Evolutionary conservation across 805 yeast genomes (phyloP), one percentile per base, ranked within the genome.

Genomic region (Suhomyces kilbournensis): DNA sequence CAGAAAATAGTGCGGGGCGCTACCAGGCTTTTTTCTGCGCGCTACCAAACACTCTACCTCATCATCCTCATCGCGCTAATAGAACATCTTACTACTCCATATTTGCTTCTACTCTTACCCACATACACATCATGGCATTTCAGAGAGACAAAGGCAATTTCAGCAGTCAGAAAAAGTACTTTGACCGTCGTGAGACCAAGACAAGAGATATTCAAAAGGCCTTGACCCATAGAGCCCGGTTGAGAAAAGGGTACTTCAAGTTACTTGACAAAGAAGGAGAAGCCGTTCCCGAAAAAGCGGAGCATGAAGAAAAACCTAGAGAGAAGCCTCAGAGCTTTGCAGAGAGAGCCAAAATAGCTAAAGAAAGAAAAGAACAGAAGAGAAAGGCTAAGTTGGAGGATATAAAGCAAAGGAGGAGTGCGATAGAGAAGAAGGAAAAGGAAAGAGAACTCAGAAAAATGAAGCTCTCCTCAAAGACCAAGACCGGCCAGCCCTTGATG

Each of bases 401-500:
- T n/a, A 72, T 80, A 26, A 75, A 69, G 53, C 70, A 65, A 26
- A 74, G 73, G 14, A 68, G 67, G 44, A 61, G 63, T 32, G 65
- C 64, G 12, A 60, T 71, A n/a, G 75, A 68, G 39, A 53, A 63
- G 72, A 53, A 73, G 74, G 43, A 69, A 62, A 59, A 65, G 66
- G 62, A 81, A 72, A 54, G 76, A 68, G 62, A 72, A 62, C 42
- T 71, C 73, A 62, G 70, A 79, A 60, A 79, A 73, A 64, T 71
- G 60, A 60, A 63, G 23, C 54, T 75, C 3, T 53, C 69, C 7
- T 75, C 79, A 53, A 84, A 75, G 55, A 92, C 96, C 1, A 76
- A 76, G 60, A 64, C 73, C 3, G 98, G 98, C 0, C 98, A 92
- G 67, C 97, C 97, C 2, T 69, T 82, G 44, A 89, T 92, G 93